Conservation (phyloP, 306 rosid species). For the Trifolium dubium region DNA sequence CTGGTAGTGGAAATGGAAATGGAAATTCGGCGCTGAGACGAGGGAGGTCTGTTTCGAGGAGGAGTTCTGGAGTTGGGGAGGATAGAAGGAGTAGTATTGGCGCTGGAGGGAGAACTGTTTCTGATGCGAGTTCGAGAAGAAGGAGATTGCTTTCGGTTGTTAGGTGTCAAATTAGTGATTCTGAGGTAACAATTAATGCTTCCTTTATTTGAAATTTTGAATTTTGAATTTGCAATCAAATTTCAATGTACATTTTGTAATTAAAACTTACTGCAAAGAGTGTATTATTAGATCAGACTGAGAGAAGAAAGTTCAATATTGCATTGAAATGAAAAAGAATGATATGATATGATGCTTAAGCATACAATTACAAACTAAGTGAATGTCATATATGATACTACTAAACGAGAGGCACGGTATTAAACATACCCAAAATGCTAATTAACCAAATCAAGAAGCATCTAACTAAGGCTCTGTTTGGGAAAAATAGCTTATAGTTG, state of each 20-base stretch:
- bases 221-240: constrained; percentile 9
- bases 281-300: background rate
- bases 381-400: background rate
- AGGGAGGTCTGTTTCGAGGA: constrained; percentile 96
- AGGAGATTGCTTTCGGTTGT: constrained; percentile 88
- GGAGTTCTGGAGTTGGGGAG: constrained; percentile 49
- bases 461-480: too few species aligned
- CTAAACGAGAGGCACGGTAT: background rate
- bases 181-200: constrained; percentile 64
- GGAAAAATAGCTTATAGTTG: too few species aligned
- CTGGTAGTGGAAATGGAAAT: constrained; percentile 37
- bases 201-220: background rate
- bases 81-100: constrained; percentile 52
- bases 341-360: background rate
- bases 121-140: constrained; percentile 69
- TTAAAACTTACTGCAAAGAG: background rate
- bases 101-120: constrained; percentile 51
- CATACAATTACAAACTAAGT: background rate
- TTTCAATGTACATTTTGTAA: constrained; percentile 12
- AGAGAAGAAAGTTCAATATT: background rate
- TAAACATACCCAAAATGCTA: background rate
- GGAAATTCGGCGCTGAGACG: constrained; percentile 59
- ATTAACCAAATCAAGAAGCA: background rate
- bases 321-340: background rate
- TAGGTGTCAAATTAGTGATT: constrained; percentile 87